Percentiles rank a stretch among this genome's conserved stretches.
phyloP scores from a whole-genome alignment of 805 yeast genomes.

The Priceomyces haplophilus region DNA sequence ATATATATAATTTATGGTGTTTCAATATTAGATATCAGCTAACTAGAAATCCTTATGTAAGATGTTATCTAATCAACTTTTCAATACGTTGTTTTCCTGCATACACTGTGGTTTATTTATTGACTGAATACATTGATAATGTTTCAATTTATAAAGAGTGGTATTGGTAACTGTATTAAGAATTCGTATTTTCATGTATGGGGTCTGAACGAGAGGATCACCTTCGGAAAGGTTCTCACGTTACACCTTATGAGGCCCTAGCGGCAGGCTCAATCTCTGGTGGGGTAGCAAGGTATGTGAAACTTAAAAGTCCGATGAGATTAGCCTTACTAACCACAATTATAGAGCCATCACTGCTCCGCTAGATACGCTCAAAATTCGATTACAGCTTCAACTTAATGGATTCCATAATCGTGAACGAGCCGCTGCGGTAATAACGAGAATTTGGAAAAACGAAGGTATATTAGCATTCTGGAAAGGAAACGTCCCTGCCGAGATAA shows the following conservation, averaged over 20 bases:
- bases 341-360: slow-evolving; percentile 67
- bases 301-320: neutral
- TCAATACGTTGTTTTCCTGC: too few species aligned
- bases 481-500: slow-evolving; percentile 82
- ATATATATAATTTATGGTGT: too few species aligned
- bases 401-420: slow-evolving; percentile 22
- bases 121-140: too few species aligned
- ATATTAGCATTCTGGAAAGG: slow-evolving; percentile 89
- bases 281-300: slow-evolving; percentile 42
- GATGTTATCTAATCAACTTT: too few species aligned
- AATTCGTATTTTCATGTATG: slow-evolving; percentile 6
- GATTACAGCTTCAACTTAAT: slow-evolving; percentile 58
- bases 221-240: slow-evolving; percentile 49
- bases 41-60: too few species aligned
- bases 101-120: too few species aligned
- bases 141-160: too few species aligned
- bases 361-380: slow-evolving; percentile 71
- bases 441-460: slow-evolving; percentile 63
- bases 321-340: slow-evolving; percentile 18
- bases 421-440: slow-evolving; percentile 32
- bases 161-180: too few species aligned
- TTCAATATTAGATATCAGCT: too few species aligned
- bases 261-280: slow-evolving; percentile 76
- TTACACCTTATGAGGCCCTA: slow-evolving; percentile 51
- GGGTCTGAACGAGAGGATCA: slow-evolving; percentile 34